Percentiles rank a stretch among this genome's conserved stretches.
phyloP scores from a whole-genome alignment of 768 basidiomycete genomes.

The Tylopilus subfusipes region DNA sequence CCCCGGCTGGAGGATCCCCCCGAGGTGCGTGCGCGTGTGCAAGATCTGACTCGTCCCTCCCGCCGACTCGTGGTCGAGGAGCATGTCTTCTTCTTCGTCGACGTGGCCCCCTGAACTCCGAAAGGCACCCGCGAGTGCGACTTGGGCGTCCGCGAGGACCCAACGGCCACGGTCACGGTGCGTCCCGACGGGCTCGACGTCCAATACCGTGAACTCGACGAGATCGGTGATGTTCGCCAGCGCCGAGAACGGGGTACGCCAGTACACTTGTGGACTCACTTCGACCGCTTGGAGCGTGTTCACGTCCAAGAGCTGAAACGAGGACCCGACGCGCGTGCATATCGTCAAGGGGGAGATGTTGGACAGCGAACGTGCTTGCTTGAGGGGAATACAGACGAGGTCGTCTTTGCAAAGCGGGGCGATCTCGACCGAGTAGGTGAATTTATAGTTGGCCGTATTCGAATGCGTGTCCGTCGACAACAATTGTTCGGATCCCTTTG shows the following conservation, averaged over 20 bases:
- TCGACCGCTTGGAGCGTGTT: slow-evolving; percentile 82
- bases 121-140: slow-evolving; percentile 81
- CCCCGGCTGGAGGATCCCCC: slow-evolving; percentile 89
- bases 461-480: slow-evolving; percentile 91
- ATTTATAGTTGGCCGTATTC: slow-evolving; percentile 93
- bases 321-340: slow-evolving; percentile 89
- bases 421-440: slow-evolving; percentile 97
- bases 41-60: slow-evolving; percentile 73
- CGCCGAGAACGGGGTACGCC: slow-evolving; percentile 87
- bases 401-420: slow-evolving; percentile 98
- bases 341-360: slow-evolving; percentile 88
- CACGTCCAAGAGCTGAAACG: slow-evolving; percentile 88
- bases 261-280: slow-evolving; percentile 73
- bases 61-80: slow-evolving; percentile 61
- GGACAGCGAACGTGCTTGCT: slow-evolving; percentile 75
- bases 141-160: slow-evolving; percentile 85
- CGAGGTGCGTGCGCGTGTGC: slow-evolving; percentile 96
- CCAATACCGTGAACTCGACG: slow-evolving; percentile 92
- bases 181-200: slow-evolving; percentile 80
- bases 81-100: slow-evolving; percentile 47
- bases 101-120: slow-evolving; percentile 45
- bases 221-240: slow-evolving; percentile 82
- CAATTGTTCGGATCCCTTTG: slow-evolving; percentile 92
- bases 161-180: slow-evolving; percentile 67
- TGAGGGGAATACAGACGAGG: slow-evolving; percentile 82